Evolutionary conservation across 768 basidiomycete species (phyloP), one percentile per base, ranked within the genome.

Genomic region (Coprinellus micaceus): DNA sequence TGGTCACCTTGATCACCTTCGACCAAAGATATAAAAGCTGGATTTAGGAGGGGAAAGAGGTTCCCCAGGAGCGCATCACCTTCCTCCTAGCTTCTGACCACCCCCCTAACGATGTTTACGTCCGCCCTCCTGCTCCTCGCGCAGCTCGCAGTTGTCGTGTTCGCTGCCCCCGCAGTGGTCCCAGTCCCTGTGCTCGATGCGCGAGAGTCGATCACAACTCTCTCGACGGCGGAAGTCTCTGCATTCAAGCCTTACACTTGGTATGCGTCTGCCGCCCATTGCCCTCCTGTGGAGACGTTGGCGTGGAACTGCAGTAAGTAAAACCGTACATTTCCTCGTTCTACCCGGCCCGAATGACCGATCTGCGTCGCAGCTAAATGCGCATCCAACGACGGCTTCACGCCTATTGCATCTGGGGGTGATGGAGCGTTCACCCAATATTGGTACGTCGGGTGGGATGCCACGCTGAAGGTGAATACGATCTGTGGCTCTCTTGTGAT

Each of bases 241-340:
- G 33, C 61, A 12, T 84, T 74, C 65, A 75, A 62, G 36, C 74
- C 82, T 0, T 85, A 77, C 68, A 76, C 80, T 0, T 69, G 66
- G 54, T 83, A 77, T 60, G 81, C 84, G 0, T 76, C 77, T 33
- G 64, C 81, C 10, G 82, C 71, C 1, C 80, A 81, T 60, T 86
- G 84, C 54, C 51, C 66, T 15, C 68, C 81, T 5, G 52, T 73
- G 3, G 52, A 67, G 39, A 80, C 77, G 24, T 59, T 76, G 40
- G 69, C 71, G 21, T 46, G 44, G 44, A 46, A 46, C n/a, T 46
- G 47, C 19, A 48, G 67, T 71, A 26, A 15, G 69, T 58, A 15
- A 21, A 13, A 5, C 15, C 56, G n/a, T 36, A n/a, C 43, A 26
- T 21, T 43, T 17, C 15, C 41, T 9, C 9, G 41, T 7, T 43